Conservation (phyloP, 768 basidiomycete genomes). For the Auriscalpium vulgare region DNA sequence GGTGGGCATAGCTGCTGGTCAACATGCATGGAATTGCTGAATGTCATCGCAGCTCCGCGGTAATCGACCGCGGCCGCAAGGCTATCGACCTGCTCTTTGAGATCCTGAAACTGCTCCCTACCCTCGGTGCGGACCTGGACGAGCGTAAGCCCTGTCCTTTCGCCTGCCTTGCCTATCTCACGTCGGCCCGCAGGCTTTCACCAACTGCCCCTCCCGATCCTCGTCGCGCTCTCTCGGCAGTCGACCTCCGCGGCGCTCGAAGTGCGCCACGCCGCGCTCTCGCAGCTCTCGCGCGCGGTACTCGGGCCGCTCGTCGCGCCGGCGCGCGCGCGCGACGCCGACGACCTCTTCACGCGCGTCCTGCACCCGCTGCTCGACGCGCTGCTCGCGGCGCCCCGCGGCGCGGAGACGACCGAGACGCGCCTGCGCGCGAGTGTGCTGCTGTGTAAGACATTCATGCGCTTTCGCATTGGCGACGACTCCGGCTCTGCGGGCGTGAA, state of each 20-base stretch:
- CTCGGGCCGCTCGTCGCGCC: conserved; percentile 12
- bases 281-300: conserved; percentile 40
- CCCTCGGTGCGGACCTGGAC: conserved; percentile 41
- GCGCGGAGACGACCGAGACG: conserved; percentile 84
- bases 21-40: conserved; percentile 2
- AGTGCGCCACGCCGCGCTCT: conserved; percentile 42
- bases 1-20: conserved; percentile 29
- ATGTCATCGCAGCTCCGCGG: conserved; percentile 48
- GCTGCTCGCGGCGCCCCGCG: conserved; percentile 76
- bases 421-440: conserved; percentile 82
- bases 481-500: conserved; percentile 36
- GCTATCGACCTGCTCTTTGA: conserved; percentile 76
- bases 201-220: conserved; percentile 9
- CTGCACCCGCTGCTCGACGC: conserved; percentile 91
- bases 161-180: background rate
- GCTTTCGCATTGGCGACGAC: conserved; percentile 73
- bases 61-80: conserved; percentile 71
- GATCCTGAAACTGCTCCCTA: conserved; percentile 57
- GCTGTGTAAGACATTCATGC: conserved; percentile 93
- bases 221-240: conserved; percentile 9
- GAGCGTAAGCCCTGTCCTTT: conserved; percentile 29
- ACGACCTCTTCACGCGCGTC: conserved; percentile 82
- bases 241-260: conserved; percentile 9
- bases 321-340: conserved; percentile 53
- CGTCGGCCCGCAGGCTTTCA: conserved; percentile 6